phyloP scores from a whole-genome alignment of 257 asterid genomes.

The Cynanchum wilfordii region DNA sequence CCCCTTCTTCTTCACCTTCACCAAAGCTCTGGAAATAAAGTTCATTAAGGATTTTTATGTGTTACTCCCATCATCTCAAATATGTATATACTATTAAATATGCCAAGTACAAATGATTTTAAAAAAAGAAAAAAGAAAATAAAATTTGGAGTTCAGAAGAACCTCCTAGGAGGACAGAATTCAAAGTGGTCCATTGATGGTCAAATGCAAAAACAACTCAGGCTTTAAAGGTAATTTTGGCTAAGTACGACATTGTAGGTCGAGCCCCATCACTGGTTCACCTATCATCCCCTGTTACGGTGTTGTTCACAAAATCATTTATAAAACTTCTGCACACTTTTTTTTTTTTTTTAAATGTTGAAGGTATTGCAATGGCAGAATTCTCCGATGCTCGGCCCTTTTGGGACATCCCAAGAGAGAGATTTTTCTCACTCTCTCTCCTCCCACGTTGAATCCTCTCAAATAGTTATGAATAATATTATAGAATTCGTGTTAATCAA shows the following conservation, averaged over 20 bases:
- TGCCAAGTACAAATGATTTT: too few relatives aligned
- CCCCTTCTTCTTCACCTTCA: neutral
- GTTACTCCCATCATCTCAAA: too few relatives aligned
- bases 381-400: neutral
- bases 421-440: neutral
- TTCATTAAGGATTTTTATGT: too few relatives aligned
- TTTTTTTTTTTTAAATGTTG: neutral
- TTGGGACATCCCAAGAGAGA: neutral
- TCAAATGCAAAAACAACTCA: slow-evolving; percentile 34
- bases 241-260: slow-evolving; percentile 26
- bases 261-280: slow-evolving; percentile 34
- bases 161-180: slow-evolving; percentile 10
- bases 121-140: neutral
- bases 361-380: neutral
- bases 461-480: neutral
- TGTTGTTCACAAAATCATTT: neutral
- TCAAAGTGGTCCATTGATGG: slow-evolving; percentile 57
- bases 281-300: slow-evolving; percentile 9
- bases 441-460: slow-evolving; percentile 1
- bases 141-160: neutral
- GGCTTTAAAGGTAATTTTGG: slow-evolving; percentile 35
- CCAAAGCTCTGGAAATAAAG: neutral
- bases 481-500: neutral
- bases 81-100: too few relatives aligned
- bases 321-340: neutral